Percentiles rank a stretch among this genome's conserved stretches.
Conservation (phyloP, 768 basidiomycete genomes). For the Russula virescens region DNA sequence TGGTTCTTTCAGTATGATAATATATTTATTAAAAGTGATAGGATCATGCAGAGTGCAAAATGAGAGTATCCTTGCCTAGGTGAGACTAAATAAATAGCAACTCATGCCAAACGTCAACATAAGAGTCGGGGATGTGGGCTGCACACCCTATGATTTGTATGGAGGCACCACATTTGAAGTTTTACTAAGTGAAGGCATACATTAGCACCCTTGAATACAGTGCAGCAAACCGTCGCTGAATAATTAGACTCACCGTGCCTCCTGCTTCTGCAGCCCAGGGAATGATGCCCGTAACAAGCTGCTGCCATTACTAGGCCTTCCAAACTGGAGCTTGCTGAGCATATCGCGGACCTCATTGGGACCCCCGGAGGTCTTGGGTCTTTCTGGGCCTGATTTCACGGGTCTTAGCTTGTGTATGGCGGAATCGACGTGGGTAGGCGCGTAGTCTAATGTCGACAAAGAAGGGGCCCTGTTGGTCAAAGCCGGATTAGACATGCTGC, state of each 20-base stretch:
- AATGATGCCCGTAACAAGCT: constrained; percentile 70
- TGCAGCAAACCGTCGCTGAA: neutral
- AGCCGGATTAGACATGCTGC: constrained; percentile 74
- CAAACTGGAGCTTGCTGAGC: constrained; percentile 76
- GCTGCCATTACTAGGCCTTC: constrained; percentile 51
- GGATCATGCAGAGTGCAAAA: constrained; percentile 4
- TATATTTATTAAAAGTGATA: constrained; percentile 2
- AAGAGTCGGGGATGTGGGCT: neutral
- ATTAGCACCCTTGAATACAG: neutral
- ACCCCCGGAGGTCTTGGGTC: constrained; percentile 44
- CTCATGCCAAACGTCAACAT: neutral
- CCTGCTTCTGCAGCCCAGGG: constrained; percentile 45
- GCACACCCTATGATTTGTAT: constrained; percentile 29
- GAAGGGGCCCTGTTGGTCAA: constrained; percentile 59
- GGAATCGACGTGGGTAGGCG: constrained; percentile 38
- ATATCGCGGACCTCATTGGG: constrained; percentile 76
- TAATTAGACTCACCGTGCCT: constrained; percentile 34
- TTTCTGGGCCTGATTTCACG: constrained; percentile 49
- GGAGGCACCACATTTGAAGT: constrained; percentile 29
- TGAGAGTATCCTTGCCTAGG: neutral
- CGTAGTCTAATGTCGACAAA: constrained; percentile 70
- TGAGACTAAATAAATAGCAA: constrained; percentile 10
- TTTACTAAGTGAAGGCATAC: neutral
- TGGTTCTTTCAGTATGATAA: neutral
- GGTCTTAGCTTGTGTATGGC: constrained; percentile 42